These are phyloP conservation scores for Diaporthe nobilis DNA, from an alignment of 2,329 filamentous ascomycete genomes.

Conservation along the genomic window DNA sequence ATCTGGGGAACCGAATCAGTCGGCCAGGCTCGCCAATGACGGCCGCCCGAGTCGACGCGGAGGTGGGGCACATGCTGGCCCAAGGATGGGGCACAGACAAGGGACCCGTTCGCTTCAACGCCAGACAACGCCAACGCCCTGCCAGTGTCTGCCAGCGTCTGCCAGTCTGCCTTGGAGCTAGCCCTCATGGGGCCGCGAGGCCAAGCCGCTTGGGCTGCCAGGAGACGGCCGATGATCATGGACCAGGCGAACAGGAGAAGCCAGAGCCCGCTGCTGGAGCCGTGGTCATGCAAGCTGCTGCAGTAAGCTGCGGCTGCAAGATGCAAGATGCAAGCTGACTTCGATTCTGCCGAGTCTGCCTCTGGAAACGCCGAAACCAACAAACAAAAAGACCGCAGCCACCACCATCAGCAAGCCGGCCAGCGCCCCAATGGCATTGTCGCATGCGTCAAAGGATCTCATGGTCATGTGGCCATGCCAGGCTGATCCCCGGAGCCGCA, in stretches of 20 bases:
- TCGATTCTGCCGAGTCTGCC: background rate
- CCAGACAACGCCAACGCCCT: background rate
- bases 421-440: conserved; percentile 28
- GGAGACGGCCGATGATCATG: conserved; percentile 17
- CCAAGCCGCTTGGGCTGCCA: conserved; percentile 23
- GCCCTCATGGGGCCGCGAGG: background rate
- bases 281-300: background rate
- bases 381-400: conserved; percentile 7
- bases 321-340: background rate
- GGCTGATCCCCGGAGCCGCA: conserved; percentile 28
- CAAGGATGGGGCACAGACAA: conserved; percentile 24
- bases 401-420: background rate
- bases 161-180: conserved; percentile 12
- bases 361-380: conserved; percentile 19
- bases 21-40: conserved; percentile 13
- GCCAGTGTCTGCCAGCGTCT: background rate
- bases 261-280: background rate
- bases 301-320: too few species aligned
- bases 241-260: background rate
- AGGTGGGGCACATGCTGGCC: conserved; percentile 27
- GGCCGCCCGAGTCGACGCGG: conserved; percentile 5
- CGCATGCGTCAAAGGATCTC: conserved; percentile 26
- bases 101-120: conserved; percentile 22
- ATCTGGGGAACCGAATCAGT: conserved; percentile 33
- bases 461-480: conserved; percentile 17